Evolutionary conservation across 2,329 filamentous ascomycete genomes (phyloP).

Genomic region (Massarina eburnea): DNA sequence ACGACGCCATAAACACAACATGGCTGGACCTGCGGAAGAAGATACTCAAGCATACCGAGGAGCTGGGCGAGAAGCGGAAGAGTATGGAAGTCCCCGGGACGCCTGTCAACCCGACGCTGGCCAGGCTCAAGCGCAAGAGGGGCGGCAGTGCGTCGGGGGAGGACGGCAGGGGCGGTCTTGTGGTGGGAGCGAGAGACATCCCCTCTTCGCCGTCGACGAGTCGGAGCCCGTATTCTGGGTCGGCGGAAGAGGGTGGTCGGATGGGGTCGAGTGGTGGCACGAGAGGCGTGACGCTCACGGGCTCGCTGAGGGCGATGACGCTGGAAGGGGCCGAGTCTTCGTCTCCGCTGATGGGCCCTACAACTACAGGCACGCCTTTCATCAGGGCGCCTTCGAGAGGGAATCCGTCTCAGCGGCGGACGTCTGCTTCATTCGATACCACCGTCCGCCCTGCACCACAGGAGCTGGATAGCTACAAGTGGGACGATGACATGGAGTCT

Average conservation of each 20-base stretch:
- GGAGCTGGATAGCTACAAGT: constrained; percentile 51
- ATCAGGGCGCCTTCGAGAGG: constrained; percentile 51
- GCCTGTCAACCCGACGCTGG: constrained; percentile 36
- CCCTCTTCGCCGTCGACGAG: constrained; percentile 21
- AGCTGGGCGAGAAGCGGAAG: constrained; percentile 38
- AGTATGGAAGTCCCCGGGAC: constrained; percentile 22
- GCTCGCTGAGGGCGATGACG: constrained; percentile 28
- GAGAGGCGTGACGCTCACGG: constrained; percentile 21
- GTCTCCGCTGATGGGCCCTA: constrained; percentile 29
- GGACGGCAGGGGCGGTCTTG: constrained; percentile 9
- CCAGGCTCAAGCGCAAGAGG: constrained; percentile 38
- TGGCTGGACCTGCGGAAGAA: constrained; percentile 65
- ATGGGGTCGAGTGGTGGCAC: constrained; percentile 29
- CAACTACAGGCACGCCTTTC: constrained; percentile 54
- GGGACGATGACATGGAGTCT: constrained; percentile 48
- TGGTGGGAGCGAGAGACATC: constrained; percentile 35
- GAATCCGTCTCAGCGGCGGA: constrained; percentile 30
- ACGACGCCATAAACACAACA: constrained; percentile 74
- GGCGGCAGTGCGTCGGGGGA: constrained; percentile 32
- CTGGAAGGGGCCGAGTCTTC: constrained; percentile 28
- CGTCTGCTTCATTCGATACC: constrained; percentile 16
- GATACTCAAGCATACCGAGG: constrained; percentile 49
- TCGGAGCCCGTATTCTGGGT: constrained; percentile 30
- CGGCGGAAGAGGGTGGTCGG: constrained; percentile 25
- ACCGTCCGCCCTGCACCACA: constrained; percentile 41